Conservation (phyloP, 306 rosid species). For the Quercus rubra region DNA sequence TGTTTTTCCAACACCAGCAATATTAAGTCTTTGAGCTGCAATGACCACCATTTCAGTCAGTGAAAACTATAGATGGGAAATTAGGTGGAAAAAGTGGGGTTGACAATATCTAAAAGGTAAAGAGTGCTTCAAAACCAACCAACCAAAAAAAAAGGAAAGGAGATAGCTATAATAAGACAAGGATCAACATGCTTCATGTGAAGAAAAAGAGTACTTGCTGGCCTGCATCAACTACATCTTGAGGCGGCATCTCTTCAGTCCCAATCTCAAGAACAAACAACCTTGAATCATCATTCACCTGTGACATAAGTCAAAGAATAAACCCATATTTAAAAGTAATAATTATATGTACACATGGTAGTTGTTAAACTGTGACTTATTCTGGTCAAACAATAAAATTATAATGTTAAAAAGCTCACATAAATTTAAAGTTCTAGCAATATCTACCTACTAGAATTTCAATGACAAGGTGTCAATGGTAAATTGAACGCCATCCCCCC, state of each 20-base stretch:
- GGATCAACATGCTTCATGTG: conserved; percentile 22
- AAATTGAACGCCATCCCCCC: neutral
- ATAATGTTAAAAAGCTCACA: neutral
- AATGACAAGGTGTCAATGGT: neutral
- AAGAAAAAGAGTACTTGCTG: conserved; percentile 61
- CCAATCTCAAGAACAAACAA: conserved; percentile 86
- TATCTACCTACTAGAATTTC: neutral
- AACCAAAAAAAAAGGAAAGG: neutral
- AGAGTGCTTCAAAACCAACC: neutral
- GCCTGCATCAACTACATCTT: conserved; percentile 84
- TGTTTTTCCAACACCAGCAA: conserved; percentile 72
- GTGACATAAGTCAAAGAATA: conserved; percentile 29
- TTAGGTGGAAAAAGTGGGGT: neutral
- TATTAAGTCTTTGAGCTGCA: no score
- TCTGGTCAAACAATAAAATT: neutral
- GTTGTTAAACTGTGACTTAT: neutral
- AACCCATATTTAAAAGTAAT: conserved; percentile 12
- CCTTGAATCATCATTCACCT: conserved; percentile 80
- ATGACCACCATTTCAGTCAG: conserved; percentile 34
- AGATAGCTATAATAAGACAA: neutral
- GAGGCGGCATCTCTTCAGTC: conserved; percentile 89
- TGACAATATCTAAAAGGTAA: neutral
- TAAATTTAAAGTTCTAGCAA: neutral
- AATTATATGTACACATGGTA: neutral
- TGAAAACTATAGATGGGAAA: conserved; percentile 6